These are phyloP conservation scores for Solanum arcanum DNA, from an alignment of 257 asterid genomes.

Conservation along the genomic window DNA sequence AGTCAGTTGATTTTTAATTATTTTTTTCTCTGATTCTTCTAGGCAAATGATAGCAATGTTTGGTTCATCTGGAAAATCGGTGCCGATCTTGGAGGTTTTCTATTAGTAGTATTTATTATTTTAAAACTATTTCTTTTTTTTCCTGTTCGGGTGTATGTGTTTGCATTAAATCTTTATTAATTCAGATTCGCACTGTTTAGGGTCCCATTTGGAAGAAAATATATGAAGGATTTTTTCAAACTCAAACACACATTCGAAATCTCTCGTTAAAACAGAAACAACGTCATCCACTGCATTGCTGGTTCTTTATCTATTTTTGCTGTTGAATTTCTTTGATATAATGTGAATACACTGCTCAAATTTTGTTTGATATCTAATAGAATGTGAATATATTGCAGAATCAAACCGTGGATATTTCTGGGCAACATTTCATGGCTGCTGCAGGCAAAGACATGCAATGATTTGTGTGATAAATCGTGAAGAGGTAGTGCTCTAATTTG, in stretches of 20 bases:
- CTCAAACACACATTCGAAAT: not conserved
- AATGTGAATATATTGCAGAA: too few relatives aligned
- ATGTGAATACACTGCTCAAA: not conserved
- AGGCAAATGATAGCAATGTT: conserved; percentile 40
- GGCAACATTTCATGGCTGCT: too few relatives aligned
- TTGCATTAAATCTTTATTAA: not conserved
- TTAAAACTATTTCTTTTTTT: not conserved
- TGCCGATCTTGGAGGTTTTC: conserved; percentile 36
- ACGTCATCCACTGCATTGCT: not conserved
- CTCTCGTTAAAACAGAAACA: too few relatives aligned
- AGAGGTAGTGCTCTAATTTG: too few relatives aligned
- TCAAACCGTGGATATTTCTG: too few relatives aligned
- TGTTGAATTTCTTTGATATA: not conserved
- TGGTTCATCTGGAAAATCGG: conserved; percentile 1
- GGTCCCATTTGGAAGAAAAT: not conserved
- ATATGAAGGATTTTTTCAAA: too few relatives aligned
- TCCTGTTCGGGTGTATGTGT: too few relatives aligned
- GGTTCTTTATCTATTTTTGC: not conserved
- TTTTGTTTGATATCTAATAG: too few relatives aligned
- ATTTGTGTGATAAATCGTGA: too few relatives aligned
- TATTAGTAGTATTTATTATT: not conserved
- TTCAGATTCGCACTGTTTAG: not conserved
- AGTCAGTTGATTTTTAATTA: too few relatives aligned
- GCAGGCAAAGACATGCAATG: too few relatives aligned
- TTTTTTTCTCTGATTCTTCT: not conserved